phyloP scores from a whole-genome alignment of 441 rosid species.

The Arabidopsis lyrata region DNA sequence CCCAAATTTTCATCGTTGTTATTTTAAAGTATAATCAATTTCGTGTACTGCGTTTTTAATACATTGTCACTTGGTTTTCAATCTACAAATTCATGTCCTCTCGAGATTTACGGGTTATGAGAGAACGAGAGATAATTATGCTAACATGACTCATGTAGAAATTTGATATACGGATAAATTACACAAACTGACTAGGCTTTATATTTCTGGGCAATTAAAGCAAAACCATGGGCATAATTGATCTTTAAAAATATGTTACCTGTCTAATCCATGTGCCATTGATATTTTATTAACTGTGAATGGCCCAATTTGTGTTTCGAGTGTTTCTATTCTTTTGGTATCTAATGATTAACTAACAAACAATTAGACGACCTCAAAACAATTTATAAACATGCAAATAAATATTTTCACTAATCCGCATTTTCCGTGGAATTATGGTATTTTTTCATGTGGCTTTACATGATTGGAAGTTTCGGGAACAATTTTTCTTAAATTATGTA shows the following conservation, averaged over 20 bases:
- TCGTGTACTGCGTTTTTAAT: no score
- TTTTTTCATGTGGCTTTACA: conserved; percentile 30
- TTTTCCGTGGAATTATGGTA: neutral
- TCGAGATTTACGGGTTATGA: no score
- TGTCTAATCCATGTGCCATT: conserved; percentile 21
- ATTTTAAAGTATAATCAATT: no score
- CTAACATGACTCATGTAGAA: no score
- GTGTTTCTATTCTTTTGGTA: conserved; percentile 9
- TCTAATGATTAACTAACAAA: conserved; percentile 6
- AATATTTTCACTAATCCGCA: neutral
- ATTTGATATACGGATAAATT: no score
- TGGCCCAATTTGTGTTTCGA: neutral
- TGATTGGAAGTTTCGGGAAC: conserved; percentile 26
- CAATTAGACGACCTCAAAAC: neutral
- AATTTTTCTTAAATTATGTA: conserved; percentile 7
- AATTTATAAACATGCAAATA: neutral
- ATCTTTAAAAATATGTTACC: neutral
- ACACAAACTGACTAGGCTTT: neutral
- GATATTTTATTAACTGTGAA: conserved; percentile 4
- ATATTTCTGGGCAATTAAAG: conserved; percentile 1
- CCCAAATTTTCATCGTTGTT: no score
- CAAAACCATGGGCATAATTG: conserved; percentile 10
- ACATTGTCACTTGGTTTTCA: no score
- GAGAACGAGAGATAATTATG: no score
- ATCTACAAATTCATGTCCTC: no score